phyloP scores from a whole-genome alignment of 1,284 basidiomycete species.

The Ceratobasidium sp. region DNA sequence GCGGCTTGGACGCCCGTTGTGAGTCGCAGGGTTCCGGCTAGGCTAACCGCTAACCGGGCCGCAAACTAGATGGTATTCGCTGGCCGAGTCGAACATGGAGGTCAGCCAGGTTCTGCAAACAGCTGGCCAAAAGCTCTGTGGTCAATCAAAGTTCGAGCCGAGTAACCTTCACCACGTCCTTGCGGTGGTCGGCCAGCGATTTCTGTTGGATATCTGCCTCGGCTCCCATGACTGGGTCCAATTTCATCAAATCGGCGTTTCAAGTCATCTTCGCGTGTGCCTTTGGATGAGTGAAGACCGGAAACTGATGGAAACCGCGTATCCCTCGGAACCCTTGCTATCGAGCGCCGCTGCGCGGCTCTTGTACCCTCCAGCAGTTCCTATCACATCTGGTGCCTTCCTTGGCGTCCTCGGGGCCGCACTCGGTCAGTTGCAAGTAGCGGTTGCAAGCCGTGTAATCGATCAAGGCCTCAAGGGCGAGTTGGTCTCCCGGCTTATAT shows the following conservation, averaged over 20 bases:
- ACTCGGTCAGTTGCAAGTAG: neutral
- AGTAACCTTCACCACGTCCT: neutral
- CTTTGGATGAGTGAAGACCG: neutral
- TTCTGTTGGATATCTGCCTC: constrained; percentile 1
- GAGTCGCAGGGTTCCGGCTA: neutral
- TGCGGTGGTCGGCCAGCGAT: constrained; percentile 24
- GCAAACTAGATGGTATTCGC: neutral
- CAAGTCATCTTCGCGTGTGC: constrained; percentile 1
- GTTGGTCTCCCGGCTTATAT: constrained; percentile 7
- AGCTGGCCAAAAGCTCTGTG: constrained; percentile 15
- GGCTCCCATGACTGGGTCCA: neutral
- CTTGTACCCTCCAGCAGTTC: neutral
- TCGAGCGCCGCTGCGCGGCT: constrained; percentile 12
- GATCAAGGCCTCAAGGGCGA: constrained; percentile 10
- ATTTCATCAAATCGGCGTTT: neutral
- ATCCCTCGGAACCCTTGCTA: constrained; percentile 25
- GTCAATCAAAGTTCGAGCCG: neutral
- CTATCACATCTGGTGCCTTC: neutral
- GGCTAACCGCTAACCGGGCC: neutral
- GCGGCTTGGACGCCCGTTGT: constrained; percentile 6
- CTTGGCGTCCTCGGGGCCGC: neutral
- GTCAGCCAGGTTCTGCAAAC: neutral
- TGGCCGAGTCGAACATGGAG: neutral
- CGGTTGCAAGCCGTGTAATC: neutral
- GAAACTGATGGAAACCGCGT: neutral